A percentile compares a stretch with the other conserved stretches of the same genome.
These are phyloP conservation scores for Akebia trifoliata DNA, from an alignment of 164 flowering plant species.

Conservation along the genomic window DNA sequence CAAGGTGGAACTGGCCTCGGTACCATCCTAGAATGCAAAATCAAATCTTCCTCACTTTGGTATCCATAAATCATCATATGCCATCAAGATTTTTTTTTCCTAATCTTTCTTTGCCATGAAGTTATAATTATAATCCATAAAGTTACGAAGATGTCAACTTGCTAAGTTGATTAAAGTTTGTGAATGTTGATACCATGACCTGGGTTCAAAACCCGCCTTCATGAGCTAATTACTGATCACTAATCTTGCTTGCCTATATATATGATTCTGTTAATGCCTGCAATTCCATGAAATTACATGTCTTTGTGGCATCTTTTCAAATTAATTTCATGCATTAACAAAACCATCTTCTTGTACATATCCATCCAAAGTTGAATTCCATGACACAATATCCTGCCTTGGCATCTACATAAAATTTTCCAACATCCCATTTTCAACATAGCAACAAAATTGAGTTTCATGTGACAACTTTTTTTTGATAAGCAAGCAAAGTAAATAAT, in stretches of 20 bases:
- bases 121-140: too few species aligned
- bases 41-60: constrained; percentile 30
- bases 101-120: too few species aligned
- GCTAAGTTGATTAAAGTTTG: too few species aligned
- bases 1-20: too few species aligned
- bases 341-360: constrained; percentile 30
- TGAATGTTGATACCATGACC: too few species aligned
- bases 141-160: too few species aligned
- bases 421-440: constrained; percentile 27
- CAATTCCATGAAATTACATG: constrained; percentile 52
- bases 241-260: too few species aligned
- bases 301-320: constrained; percentile 25
- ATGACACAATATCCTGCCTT: constrained; percentile 23
- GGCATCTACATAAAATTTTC: constrained; percentile 36
- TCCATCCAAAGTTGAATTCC: constrained; percentile 37
- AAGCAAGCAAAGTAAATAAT: too few species aligned
- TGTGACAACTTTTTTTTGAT: constrained; percentile 20
- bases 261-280: too few species aligned
- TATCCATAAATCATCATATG: constrained; percentile 36
- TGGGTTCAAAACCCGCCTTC: too few species aligned
- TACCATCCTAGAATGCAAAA: constrained; percentile 25
- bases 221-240: too few species aligned
- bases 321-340: constrained; percentile 20
- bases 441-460: constrained; percentile 40
- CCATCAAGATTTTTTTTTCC: too few species aligned